phyloP scores from a whole-genome alignment of 2,329 filamentous ascomycete genomes.

The Zymoseptoria brevis region DNA sequence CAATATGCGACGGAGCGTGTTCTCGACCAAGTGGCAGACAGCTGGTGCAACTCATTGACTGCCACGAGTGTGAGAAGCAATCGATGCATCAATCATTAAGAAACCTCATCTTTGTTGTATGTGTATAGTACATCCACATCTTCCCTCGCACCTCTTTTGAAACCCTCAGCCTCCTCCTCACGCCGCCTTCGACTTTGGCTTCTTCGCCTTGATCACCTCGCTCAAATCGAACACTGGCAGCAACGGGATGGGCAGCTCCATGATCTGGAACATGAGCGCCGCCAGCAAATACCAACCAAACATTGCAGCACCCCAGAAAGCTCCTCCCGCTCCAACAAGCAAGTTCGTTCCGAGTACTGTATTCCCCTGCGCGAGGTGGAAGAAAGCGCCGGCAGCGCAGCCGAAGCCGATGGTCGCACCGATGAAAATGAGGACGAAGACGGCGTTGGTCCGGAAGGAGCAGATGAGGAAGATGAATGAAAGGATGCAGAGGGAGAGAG shows the following conservation, averaged over 20 bases:
- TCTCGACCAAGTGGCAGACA: no score
- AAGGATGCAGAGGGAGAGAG: slow-evolving; percentile 18
- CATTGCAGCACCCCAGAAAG: slow-evolving; percentile 15
- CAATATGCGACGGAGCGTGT: no score
- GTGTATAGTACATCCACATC: background rate
- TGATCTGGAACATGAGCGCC: slow-evolving; percentile 14
- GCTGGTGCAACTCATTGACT: no score
- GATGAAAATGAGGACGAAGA: slow-evolving; percentile 21
- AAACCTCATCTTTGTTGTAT: background rate
- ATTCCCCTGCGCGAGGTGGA: slow-evolving; percentile 5
- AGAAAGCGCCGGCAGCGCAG: slow-evolving; percentile 12
- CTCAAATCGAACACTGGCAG: slow-evolving; percentile 15
- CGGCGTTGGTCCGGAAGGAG: slow-evolving; percentile 14
- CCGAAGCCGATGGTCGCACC: slow-evolving; percentile 15
- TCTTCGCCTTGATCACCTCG: slow-evolving; percentile 12
- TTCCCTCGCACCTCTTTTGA: no score
- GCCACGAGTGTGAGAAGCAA: no score
- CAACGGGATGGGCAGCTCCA: slow-evolving; percentile 16
- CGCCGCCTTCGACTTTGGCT: background rate
- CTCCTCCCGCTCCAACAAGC: slow-evolving; percentile 11
- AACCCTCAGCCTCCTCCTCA: background rate
- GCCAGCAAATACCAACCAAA: slow-evolving; percentile 16
- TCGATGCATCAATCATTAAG: no score
- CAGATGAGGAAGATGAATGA: slow-evolving; percentile 21
- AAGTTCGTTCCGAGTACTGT: slow-evolving; percentile 6